Evolutionary conservation across 225 moss, liverwort and hornwort genomes (phyloP), one percentile per base, ranked within the genome.

Genomic region (Takakia lepidozioides): DNA sequence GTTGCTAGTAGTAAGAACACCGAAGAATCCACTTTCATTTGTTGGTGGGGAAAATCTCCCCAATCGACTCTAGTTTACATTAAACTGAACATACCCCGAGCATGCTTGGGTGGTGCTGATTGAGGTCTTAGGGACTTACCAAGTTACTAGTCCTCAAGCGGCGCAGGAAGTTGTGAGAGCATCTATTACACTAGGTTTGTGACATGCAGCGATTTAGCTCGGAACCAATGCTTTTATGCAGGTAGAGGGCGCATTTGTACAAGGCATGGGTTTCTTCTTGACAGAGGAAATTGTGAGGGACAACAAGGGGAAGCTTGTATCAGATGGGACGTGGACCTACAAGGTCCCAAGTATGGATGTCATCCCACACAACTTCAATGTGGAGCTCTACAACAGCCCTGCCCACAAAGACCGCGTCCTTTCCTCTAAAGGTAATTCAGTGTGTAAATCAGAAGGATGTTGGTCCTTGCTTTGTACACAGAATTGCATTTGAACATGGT

Each of bases 211-310:
- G n/a, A n/a, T n/a, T n/a, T n/a, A n/a, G 2, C 11, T 29, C 2
- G 11, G 13, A 21, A 26, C 18, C 19, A 15, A 19, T 20, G 19
- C 27, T 26, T 10, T 22, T 73, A 15, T 68, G 36, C 71, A 92
- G 78, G 76, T 85, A 1, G 83, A 85, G 22, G 85, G 92, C 1
- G 66, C 85, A 7, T 93, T 85, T 42, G 56, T 88, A 2, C 64
- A 75, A 46, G 80, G 75, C 9, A 13, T 85, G 25, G 88, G 88
- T 18, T 88, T 46, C 43, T 67, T 46, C 9, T 5, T 93, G 43
- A 93, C 77, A 1, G 83, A 93, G 29, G 78, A 87, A 11, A 38
- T 61, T 2, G 52, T 64, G 46, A 67, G 65, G 27, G 71, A 76
- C 28, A 45, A 56, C 3, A 75, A 82, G 34, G 87, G 87, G 25